Conservation (phyloP, 2,329 filamentous ascomycete genomes). For the Alternaria sp. region DNA sequence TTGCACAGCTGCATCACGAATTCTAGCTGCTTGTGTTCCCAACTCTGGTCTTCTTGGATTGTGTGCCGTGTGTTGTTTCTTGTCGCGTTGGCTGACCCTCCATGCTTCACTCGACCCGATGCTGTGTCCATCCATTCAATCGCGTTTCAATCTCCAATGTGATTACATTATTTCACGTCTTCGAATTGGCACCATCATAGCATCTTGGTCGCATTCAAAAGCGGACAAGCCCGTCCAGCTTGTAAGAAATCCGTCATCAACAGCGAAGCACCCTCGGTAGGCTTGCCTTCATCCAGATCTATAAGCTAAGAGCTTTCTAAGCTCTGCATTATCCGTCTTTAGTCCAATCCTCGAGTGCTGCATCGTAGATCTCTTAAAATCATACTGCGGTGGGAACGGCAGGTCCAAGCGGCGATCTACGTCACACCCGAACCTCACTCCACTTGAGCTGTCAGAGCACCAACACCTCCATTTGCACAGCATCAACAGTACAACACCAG, state of each 20-base stretch:
- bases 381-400: conserved; percentile 5
- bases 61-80: not conserved
- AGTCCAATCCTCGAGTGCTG: not conserved
- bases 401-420: conserved; percentile 29
- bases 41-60: not conserved
- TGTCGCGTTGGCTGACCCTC: not conserved
- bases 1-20: conserved; percentile 42
- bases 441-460: conserved; percentile 20
- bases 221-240: not conserved
- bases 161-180: not conserved
- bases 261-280: not conserved
- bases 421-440: conserved; percentile 34
- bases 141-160: not conserved
- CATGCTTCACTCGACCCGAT: not conserved
- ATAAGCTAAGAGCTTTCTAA: not conserved
- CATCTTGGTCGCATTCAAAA: not conserved
- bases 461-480: conserved; percentile 18
- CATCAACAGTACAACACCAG: conserved; percentile 4
- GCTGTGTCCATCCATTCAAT: not conserved
- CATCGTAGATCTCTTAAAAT: conserved; percentile 1
- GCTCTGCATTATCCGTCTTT: not conserved
- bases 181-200: not conserved
- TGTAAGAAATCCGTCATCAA: not conserved
- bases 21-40: conserved; percentile 37
- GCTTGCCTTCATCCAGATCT: not conserved